Conservation (phyloP, 2,329 filamentous ascomycete species). For the Talaromyces piceae region DNA sequence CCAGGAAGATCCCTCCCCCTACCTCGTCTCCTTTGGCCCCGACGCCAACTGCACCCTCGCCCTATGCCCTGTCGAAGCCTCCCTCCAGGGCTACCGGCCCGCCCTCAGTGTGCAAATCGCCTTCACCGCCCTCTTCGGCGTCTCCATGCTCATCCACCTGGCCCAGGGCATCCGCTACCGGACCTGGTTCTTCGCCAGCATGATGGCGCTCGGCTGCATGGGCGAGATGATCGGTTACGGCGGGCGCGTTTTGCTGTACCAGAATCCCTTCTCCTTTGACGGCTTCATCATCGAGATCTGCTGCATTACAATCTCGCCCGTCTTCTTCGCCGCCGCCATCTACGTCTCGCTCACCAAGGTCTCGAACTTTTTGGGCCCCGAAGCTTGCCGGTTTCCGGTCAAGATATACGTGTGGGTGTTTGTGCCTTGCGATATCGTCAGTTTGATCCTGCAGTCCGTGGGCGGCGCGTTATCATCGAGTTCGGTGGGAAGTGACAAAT, state of each 20-base stretch:
- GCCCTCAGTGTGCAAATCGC: constrained; percentile 32
- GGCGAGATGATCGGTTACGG: constrained; percentile 56
- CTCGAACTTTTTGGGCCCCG: constrained; percentile 29
- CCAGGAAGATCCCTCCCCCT: not conserved
- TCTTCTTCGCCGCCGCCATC: constrained; percentile 53
- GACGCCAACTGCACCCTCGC: constrained; percentile 8
- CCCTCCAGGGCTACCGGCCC: constrained; percentile 10
- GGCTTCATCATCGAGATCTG: constrained; percentile 57
- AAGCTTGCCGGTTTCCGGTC: constrained; percentile 19
- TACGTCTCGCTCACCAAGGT: constrained; percentile 52
- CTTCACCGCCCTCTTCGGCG: constrained; percentile 39
- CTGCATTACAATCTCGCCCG: constrained; percentile 25
- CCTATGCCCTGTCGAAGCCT: constrained; percentile 11
- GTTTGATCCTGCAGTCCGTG: constrained; percentile 35
- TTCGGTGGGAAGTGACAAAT: constrained; percentile 14
- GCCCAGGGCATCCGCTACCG: constrained; percentile 30
- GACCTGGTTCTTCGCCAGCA: constrained; percentile 38
- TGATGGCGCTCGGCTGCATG: constrained; percentile 51
- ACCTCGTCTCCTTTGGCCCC: constrained; percentile 5
- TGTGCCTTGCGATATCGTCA: constrained; percentile 36
- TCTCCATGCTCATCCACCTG: constrained; percentile 34
- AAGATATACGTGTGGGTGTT: constrained; percentile 30
- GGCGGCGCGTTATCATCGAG: constrained; percentile 30
- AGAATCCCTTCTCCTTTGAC: constrained; percentile 52
- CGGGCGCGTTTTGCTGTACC: constrained; percentile 51